Percentiles rank a stretch among this genome's conserved stretches.
These are phyloP conservation scores for Lolium multiflorum DNA, from an alignment of 176 grass and related monocot species.

Conservation along the genomic window DNA sequence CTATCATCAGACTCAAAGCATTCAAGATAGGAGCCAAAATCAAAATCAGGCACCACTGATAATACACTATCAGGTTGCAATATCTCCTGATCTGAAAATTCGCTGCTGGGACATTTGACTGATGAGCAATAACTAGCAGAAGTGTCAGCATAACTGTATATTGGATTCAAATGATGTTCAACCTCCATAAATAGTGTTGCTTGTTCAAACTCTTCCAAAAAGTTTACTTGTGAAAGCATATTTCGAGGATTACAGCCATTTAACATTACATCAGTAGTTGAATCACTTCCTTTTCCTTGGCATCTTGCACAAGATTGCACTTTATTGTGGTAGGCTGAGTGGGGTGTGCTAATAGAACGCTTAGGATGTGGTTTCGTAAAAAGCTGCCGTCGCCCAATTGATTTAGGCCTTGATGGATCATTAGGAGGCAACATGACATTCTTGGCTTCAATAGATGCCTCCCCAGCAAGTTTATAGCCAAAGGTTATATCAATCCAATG, in stretches of 20 bases:
- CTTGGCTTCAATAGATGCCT: constrained; percentile 87
- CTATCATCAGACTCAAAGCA: constrained; percentile 77
- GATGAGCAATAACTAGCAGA: constrained; percentile 43
- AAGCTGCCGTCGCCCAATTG: constrained; percentile 78
- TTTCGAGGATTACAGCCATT: constrained; percentile 20
- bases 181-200: constrained; percentile 75
- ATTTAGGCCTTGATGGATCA: constrained; percentile 81
- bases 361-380: constrained; percentile 86
- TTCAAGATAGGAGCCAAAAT: constrained; percentile 71
- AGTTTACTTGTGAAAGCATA: constrained; percentile 50
- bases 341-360: constrained; percentile 55
- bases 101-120: constrained; percentile 39
- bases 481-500: constrained; percentile 99
- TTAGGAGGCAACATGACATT: constrained; percentile 90
- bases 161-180: constrained; percentile 63
- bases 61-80: constrained; percentile 31
- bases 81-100: constrained; percentile 33
- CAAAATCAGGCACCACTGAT: constrained; percentile 57
- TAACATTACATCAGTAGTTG: constrained; percentile 25
- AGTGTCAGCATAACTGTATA: constrained; percentile 61
- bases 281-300: constrained; percentile 40
- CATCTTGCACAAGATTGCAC: constrained; percentile 63
- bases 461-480: constrained; percentile 92
- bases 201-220: constrained; percentile 78
- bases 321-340: constrained; percentile 55